phyloP scores from a whole-genome alignment of 2,329 filamentous ascomycete species.

The Sporothrix luriei region DNA sequence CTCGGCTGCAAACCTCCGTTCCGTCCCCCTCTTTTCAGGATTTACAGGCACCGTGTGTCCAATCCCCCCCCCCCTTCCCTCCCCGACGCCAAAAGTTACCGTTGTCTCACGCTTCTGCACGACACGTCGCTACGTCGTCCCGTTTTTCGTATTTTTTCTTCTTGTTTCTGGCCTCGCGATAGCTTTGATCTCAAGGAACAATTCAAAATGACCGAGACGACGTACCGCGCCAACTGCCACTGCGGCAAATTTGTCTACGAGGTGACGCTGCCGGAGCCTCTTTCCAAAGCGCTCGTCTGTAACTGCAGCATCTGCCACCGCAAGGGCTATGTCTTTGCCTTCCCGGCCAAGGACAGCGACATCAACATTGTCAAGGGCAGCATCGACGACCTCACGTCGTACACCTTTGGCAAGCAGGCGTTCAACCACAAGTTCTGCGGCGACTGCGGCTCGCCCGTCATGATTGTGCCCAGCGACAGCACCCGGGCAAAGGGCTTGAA shows the following conservation, averaged over 20 bases:
- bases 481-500: slow-evolving; percentile 44
- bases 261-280: slow-evolving; percentile 54
- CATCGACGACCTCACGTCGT: slow-evolving; percentile 47
- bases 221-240: slow-evolving; percentile 61
- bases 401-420: slow-evolving; percentile 48
- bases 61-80: neutral
- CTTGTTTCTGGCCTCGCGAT: neutral
- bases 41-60: too few relatives aligned
- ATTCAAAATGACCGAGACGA: slow-evolving; percentile 35
- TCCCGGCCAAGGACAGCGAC: slow-evolving; percentile 41
- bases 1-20: neutral
- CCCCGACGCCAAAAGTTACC: neutral
- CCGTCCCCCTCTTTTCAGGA: neutral
- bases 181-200: neutral
- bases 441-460: slow-evolving; percentile 52
- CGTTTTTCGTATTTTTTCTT: neutral
- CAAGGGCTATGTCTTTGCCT: slow-evolving; percentile 50
- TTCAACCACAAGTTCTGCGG: slow-evolving; percentile 57
- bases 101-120: neutral
- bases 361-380: slow-evolving; percentile 54
- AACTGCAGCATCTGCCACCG: slow-evolving; percentile 68
- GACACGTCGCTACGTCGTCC: neutral
- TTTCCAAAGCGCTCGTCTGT: slow-evolving; percentile 60
- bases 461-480: slow-evolving; percentile 38
- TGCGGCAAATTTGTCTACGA: slow-evolving; percentile 59